These are phyloP conservation scores for Candida sakaeoensis DNA, from an alignment of 805 yeast species.

Conservation along the genomic window DNA sequence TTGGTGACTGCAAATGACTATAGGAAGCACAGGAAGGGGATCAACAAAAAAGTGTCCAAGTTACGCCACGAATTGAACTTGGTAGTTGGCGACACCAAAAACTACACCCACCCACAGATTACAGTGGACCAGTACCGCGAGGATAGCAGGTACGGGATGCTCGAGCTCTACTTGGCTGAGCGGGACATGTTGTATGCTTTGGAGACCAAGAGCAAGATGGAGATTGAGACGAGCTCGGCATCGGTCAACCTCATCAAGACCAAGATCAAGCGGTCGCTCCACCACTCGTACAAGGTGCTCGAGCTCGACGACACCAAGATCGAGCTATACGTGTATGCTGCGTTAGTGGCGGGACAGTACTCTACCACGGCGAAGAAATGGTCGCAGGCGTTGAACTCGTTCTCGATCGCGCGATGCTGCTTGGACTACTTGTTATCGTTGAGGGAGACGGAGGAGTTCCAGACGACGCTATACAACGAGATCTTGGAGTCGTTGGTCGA, in stretches of 20 bases:
- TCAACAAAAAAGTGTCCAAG: slow-evolving; percentile 57
- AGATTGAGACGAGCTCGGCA: slow-evolving; percentile 40
- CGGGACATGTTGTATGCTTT: slow-evolving; percentile 69
- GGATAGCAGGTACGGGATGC: slow-evolving; percentile 51
- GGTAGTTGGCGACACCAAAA: slow-evolving; percentile 63
- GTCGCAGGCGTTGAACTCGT: slow-evolving; percentile 47
- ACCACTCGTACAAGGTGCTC: slow-evolving; percentile 41
- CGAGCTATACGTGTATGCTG: slow-evolving; percentile 35
- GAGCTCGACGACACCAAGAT: slow-evolving; percentile 26
- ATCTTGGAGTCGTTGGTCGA: slow-evolving; percentile 58
- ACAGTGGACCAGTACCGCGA: slow-evolving; percentile 45
- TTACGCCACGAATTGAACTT: slow-evolving; percentile 63
- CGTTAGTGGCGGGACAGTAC: slow-evolving; percentile 51
- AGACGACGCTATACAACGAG: slow-evolving; percentile 48
- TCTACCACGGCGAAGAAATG: slow-evolving; percentile 55
- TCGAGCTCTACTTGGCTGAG: slow-evolving; percentile 69
- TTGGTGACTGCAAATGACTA: slow-evolving; percentile 68
- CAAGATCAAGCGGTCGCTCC: slow-evolving; percentile 63
- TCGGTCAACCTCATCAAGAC: slow-evolving; percentile 42
- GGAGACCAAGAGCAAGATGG: slow-evolving; percentile 55
- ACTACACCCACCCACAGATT: slow-evolving; percentile 51
- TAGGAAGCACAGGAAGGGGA: slow-evolving; percentile 59
- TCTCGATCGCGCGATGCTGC: slow-evolving; percentile 59
- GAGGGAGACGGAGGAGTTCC: slow-evolving; percentile 23
- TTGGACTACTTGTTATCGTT: slow-evolving; percentile 48